phyloP scores from a whole-genome alignment of 108 stramenopile species.

The Chaetoceros muelleri region DNA sequence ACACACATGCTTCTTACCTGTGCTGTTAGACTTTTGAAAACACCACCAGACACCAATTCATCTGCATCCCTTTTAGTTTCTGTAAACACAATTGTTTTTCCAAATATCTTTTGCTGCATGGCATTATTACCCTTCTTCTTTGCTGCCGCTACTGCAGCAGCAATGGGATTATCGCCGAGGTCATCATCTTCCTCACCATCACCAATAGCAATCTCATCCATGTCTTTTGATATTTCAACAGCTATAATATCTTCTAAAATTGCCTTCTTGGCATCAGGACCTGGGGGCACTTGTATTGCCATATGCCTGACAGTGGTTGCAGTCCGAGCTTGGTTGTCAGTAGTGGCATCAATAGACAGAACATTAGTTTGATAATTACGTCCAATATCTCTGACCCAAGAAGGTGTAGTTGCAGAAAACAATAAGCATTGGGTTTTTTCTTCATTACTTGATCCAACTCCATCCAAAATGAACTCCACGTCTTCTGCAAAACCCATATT shows the following conservation, averaged over 20 bases:
- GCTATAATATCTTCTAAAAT: constrained; percentile 88
- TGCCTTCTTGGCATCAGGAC: constrained; percentile 60
- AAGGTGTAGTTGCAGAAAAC: constrained; percentile 97
- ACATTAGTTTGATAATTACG: constrained; percentile 80
- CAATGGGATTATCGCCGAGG: constrained; percentile 73
- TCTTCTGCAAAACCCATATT: constrained; percentile 99
- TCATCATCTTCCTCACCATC: constrained; percentile 20
- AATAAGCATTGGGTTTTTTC: constrained; percentile 88
- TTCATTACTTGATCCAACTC: constrained; percentile 42
- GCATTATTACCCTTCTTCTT: constrained; percentile 45
- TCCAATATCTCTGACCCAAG: constrained; percentile 92
- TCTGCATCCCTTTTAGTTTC: constrained; percentile 91
- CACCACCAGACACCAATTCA: constrained; percentile 82
- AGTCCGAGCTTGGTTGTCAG: constrained; percentile 69
- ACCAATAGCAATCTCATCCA: neutral
- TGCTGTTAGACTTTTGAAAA: constrained; percentile 81
- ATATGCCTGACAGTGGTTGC: constrained; percentile 93
- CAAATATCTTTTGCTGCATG: constrained; percentile 88
- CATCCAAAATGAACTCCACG: constrained; percentile 88
- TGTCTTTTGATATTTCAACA: constrained; percentile 82
- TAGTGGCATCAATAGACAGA: constrained; percentile 85
- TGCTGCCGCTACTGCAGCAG: constrained; percentile 72
- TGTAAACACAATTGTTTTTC: constrained; percentile 97
- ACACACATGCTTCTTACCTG: constrained; percentile 20
- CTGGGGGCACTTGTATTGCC: constrained; percentile 88